These are phyloP conservation scores for Spinellus fusiger DNA, from an alignment of 192 early-diverging fungal genomes.

Conservation along the genomic window DNA sequence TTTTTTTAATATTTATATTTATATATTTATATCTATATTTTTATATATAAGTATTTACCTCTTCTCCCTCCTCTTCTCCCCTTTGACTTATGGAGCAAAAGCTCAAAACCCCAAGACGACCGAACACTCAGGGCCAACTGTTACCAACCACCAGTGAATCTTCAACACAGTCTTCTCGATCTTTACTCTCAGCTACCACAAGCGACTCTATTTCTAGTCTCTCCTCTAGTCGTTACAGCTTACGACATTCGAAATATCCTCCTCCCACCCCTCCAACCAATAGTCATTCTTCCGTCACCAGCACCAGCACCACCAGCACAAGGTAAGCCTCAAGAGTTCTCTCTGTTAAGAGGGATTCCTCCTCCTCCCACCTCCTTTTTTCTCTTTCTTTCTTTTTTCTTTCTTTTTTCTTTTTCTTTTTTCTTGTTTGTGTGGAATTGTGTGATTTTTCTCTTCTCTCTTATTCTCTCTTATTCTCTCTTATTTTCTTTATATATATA, in stretches of 20 bases:
- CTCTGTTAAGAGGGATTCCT: background rate
- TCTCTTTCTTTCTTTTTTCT: background rate
- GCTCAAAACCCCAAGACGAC: constrained; percentile 1
- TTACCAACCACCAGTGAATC: background rate
- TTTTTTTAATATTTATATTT: too few species aligned
- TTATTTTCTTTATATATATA: too few species aligned
- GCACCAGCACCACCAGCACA: background rate
- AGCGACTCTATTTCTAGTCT: background rate
- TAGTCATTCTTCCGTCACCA: too few species aligned
- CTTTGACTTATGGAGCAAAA: constrained; percentile 9
- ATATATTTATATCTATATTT: too few species aligned
- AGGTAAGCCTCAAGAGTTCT: too few species aligned
- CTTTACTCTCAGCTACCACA: background rate
- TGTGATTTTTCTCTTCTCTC: background rate
- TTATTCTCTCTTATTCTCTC: background rate
- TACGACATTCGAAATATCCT: background rate
- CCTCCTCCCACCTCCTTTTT: background rate
- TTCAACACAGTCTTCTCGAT: background rate
- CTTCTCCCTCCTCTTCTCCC: too few species aligned
- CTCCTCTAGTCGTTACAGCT: background rate
- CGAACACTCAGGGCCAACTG: background rate
- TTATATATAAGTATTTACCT: too few species aligned
- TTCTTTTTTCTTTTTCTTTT: background rate
- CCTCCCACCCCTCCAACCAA: background rate
- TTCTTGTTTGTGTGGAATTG: background rate